Percentiles rank a stretch among this genome's conserved stretches.
Conservation (phyloP, 257 asterid genomes). For the Coffea eugenioides region DNA sequence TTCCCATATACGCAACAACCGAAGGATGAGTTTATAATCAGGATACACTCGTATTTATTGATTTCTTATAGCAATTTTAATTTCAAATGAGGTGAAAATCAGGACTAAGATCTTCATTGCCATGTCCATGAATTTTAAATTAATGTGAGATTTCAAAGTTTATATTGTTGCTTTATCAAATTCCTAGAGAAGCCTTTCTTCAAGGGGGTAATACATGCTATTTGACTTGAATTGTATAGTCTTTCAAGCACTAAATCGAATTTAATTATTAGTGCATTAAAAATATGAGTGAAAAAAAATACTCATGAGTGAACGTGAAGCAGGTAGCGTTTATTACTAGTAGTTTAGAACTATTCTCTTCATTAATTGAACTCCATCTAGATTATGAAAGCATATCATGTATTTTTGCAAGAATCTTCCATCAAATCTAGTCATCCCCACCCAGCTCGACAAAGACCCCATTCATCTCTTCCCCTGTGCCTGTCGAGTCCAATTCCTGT, state of each 20-base stretch:
- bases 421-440: constrained; percentile 25
- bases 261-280: too few species aligned
- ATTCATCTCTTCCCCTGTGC: constrained; percentile 5
- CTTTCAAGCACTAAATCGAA: background rate
- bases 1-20: background rate
- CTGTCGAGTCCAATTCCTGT: constrained; percentile 17
- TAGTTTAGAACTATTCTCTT: background rate
- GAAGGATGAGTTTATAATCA: background rate
- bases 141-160: background rate
- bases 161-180: background rate
- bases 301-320: background rate
- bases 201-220: background rate
- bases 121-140: background rate
- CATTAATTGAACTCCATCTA: background rate
- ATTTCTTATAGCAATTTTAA: too few species aligned
- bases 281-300: background rate
- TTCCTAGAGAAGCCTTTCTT: too few species aligned
- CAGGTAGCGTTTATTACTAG: background rate
- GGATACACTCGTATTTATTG: background rate
- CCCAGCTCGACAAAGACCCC: constrained; percentile 31
- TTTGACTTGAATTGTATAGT: background rate
- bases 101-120: too few species aligned
- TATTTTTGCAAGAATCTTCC: constrained; percentile 28
- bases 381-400: background rate
- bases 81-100: background rate